Percentiles rank a stretch among this genome's conserved stretches.
Evolutionary conservation across 116 monocot species (phyloP).

Genomic region (Posidonia oceanica): DNA sequence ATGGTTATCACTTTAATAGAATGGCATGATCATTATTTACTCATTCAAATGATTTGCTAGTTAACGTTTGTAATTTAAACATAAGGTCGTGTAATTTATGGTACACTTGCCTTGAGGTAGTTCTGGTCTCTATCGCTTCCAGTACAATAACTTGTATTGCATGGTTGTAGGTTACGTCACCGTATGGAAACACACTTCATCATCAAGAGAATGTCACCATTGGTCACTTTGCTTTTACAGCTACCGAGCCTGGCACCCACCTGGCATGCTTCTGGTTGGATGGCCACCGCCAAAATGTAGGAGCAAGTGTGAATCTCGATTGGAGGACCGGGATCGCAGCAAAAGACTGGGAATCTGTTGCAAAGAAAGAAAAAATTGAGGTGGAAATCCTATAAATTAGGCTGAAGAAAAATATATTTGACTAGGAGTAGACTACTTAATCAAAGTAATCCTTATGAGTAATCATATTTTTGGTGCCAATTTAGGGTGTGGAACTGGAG

Average conservation of each 20-base stretch:
- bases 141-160: not conserved
- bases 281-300: conserved; percentile 10
- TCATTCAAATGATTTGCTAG: no score
- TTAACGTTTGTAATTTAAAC: no score
- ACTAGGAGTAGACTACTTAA: no score
- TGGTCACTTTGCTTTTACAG: conserved; percentile 67
- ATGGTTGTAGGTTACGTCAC: conserved; percentile 52
- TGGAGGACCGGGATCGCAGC: conserved; percentile 65
- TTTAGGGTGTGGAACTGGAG: conserved; percentile 67
- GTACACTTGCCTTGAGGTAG: not conserved
- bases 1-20: no score
- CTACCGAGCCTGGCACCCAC: conserved; percentile 53
- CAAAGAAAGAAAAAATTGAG: conserved; percentile 71
- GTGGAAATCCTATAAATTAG: conserved; percentile 9
- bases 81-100: no score
- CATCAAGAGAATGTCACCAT: conserved; percentile 48
- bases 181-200: conserved; percentile 52
- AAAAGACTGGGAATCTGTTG: conserved; percentile 70
- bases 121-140: not conserved
- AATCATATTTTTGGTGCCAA: no score
- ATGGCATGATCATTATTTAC: no score
- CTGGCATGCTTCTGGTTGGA: conserved; percentile 65
- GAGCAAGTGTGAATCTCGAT: conserved; percentile 37
- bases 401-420: no score
- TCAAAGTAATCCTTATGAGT: no score